Conservation (phyloP, 805 yeast genomes). For the Zygosaccharomyces rouxii region DNA sequence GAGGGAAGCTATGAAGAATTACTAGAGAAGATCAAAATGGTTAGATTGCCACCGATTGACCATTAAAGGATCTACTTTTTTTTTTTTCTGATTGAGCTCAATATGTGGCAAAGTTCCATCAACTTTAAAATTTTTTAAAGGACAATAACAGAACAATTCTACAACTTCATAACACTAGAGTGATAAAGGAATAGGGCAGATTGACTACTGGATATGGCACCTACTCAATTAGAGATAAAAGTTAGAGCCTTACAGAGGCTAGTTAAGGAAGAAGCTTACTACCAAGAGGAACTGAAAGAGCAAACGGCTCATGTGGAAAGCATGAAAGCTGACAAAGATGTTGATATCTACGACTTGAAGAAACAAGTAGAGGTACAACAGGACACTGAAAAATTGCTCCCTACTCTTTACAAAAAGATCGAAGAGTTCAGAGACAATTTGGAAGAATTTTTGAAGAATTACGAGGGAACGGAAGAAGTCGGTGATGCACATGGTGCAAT, state of each 20-base stretch:
- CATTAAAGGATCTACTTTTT: not conserved
- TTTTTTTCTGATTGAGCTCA: not conserved
- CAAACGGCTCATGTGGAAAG: slow-evolving; percentile 47
- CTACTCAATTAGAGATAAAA: slow-evolving; percentile 67
- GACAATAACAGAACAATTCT: not conserved
- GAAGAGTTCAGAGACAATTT: slow-evolving; percentile 38
- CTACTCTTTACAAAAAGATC: slow-evolving; percentile 44
- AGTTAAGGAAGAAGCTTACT: slow-evolving; percentile 59
- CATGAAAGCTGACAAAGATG: slow-evolving; percentile 41
- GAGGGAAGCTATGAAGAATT: slow-evolving; percentile 3
- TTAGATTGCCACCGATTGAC: not conserved
- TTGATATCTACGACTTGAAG: slow-evolving; percentile 65
- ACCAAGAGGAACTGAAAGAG: slow-evolving; percentile 54
- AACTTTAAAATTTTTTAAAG: not conserved
- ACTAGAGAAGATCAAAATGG: slow-evolving; percentile 17
- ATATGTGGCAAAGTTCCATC: not conserved
- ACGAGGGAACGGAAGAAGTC: slow-evolving; percentile 36
- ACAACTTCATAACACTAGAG: not conserved
- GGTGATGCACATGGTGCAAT: slow-evolving; percentile 28
- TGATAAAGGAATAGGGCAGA: not conserved
- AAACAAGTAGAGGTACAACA: slow-evolving; percentile 47
- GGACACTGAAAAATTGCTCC: slow-evolving; percentile 52
- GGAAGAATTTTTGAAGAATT: slow-evolving; percentile 37
- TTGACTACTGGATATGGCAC: slow-evolving; percentile 46
- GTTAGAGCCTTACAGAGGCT: slow-evolving; percentile 64